Base-by-base conservation (phyloP, 345 rosid genomes). In the Salix caprea region DNA sequence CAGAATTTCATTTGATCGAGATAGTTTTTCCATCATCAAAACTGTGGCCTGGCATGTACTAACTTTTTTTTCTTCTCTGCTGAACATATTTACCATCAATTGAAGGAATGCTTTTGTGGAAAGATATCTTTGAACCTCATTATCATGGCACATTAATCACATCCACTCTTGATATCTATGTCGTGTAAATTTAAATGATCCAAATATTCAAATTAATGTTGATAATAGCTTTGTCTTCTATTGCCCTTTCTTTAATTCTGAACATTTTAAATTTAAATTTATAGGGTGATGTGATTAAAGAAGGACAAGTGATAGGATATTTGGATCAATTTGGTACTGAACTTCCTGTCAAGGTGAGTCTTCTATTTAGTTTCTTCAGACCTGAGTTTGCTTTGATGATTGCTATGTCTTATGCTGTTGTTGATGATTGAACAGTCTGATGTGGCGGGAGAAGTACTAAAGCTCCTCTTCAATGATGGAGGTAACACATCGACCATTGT, bases 281-380 rank as follows among this genome's bases (percentile, higher is more conserved):
- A 70, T 88, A 96, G 99, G 99, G 99, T 81, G 92, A 86, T 85
- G 56, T 77, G 64, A 87, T 96, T 68, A 91, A 86, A 78, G 96
- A 93, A 86, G 99, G 96, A 50, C 98, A 96, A 74, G 88, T 90
- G 19, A 87, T 96, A 78, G 99, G 97, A 82, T 96, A 88, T 82
- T 5, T 95, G 83, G 89, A 90, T 84, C 97, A 90, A 81, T 83
- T 91, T 80, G 94, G 94, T 42, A 88, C 82, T 69, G 91, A 91
- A 74, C 88, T 90, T 79, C 96, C 97, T 32, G 92, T 96, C 68
- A 93, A 79, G 96, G 99, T 96, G 83, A 75, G 86, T 61, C 75
- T 76, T 42, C 37, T 66, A 44, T 71, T 74, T 81, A 44, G 65
- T 71, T 72, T 54, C 68, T 66, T 71, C 60, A 36, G 64, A 18